These are phyloP conservation scores for Termitomyces sp. DNA, from an alignment of 768 basidiomycete genomes.

Conservation along the genomic window DNA sequence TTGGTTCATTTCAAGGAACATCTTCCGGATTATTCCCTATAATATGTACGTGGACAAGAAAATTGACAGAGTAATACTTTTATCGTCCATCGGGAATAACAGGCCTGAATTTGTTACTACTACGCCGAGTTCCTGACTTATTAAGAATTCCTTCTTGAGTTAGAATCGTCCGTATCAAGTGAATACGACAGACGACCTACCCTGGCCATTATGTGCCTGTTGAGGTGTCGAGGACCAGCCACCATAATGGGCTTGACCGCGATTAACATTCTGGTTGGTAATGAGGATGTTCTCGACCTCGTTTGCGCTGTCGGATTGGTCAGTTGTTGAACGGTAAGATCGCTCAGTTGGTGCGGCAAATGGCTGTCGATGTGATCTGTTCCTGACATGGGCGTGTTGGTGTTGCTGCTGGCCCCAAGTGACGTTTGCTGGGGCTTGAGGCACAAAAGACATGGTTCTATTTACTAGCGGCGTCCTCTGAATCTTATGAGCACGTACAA, in stretches of 20 bases:
- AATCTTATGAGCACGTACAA: slow-evolving; percentile 33
- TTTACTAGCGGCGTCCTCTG: slow-evolving; percentile 64
- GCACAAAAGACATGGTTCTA: slow-evolving; percentile 32
- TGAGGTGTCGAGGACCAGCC: slow-evolving; percentile 30
- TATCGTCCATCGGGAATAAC: slow-evolving; percentile 9
- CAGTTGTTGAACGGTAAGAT: slow-evolving; percentile 42
- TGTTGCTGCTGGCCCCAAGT: slow-evolving; percentile 29
- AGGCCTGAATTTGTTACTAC: slow-evolving; percentile 15
- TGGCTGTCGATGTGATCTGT: slow-evolving; percentile 44
- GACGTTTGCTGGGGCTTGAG: slow-evolving; percentile 16
- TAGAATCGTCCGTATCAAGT: not conserved
- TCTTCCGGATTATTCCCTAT: not conserved
- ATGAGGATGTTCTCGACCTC: slow-evolving; percentile 69
- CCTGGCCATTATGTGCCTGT: slow-evolving; percentile 18
- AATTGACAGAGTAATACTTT: slow-evolving; percentile 1
- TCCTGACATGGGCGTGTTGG: slow-evolving; percentile 23
- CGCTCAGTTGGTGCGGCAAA: slow-evolving; percentile 32
- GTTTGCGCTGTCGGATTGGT: slow-evolving; percentile 60
- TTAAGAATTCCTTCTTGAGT: slow-evolving; percentile 1
- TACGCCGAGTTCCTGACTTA: slow-evolving; percentile 9
- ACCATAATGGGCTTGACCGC: slow-evolving; percentile 19
- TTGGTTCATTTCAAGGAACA: not conserved
- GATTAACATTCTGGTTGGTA: slow-evolving; percentile 12
- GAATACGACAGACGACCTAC: not conserved
- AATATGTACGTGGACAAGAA: slow-evolving; percentile 6